A percentile compares a stretch with the other conserved stretches of the same genome.
phyloP scores from a whole-genome alignment of 257 asterid species.

The Solanum sparsipilum region DNA sequence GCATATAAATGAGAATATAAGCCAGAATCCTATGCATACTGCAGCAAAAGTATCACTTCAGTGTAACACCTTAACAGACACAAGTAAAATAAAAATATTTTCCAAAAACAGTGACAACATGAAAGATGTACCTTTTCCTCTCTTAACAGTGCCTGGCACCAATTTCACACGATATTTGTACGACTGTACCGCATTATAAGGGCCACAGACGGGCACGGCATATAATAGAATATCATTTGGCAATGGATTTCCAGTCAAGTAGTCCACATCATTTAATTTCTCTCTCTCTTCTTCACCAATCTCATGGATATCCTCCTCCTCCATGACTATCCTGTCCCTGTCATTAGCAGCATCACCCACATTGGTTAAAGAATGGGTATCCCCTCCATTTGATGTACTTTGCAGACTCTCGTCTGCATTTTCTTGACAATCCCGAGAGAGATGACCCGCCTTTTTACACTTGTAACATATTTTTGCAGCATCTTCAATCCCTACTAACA shows the following conservation, averaged over 20 bases:
- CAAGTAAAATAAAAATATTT: not conserved
- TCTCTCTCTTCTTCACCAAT: conserved; percentile 94
- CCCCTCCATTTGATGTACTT: conserved; percentile 23
- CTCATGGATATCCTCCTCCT: conserved; percentile 92
- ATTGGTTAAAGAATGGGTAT: conserved; percentile 5
- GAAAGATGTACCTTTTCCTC: conserved; percentile 67
- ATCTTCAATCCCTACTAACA: conserved; percentile 38
- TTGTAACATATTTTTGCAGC: conserved; percentile 75
- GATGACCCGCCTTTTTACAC: conserved; percentile 81
- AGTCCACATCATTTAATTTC: conserved; percentile 78
- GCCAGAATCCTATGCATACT: not conserved
- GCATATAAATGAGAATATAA: not conserved
- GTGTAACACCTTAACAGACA: not conserved
- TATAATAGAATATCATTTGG: conserved; percentile 64
- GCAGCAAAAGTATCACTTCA: not conserved
- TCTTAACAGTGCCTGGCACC: conserved; percentile 85
- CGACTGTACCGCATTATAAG: conserved; percentile 78
- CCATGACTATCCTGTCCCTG: conserved; percentile 72
- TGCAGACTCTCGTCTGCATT: conserved; percentile 31
- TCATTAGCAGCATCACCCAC: conserved; percentile 11
- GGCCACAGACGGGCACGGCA: conserved; percentile 92
- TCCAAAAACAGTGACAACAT: not conserved
- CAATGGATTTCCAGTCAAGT: conserved; percentile 84
- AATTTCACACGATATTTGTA: conserved; percentile 90
- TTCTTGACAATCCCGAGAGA: conserved; percentile 81